phyloP scores from a whole-genome alignment of 202 grass and related monocot species.

The Tripidium arundinaceum region DNA sequence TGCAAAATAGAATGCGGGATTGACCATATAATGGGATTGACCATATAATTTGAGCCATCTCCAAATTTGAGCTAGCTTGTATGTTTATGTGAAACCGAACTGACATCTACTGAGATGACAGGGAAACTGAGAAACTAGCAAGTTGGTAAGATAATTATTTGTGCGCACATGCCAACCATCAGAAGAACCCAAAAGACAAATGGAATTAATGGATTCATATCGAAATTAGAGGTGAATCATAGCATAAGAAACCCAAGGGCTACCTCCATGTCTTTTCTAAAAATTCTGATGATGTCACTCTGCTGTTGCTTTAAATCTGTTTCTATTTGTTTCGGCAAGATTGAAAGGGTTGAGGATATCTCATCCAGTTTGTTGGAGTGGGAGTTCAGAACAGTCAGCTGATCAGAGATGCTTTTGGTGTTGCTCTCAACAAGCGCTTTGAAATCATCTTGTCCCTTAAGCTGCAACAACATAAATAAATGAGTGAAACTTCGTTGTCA shows the following conservation, averaged over 20 bases:
- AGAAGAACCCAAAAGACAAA: slow-evolving; percentile 13
- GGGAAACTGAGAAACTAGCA: slow-evolving; percentile 2
- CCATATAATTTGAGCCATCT: background rate
- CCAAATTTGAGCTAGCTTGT: background rate
- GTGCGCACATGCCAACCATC: background rate
- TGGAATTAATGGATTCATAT: slow-evolving; percentile 4
- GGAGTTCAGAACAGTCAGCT: slow-evolving; percentile 51
- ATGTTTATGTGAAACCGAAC: slow-evolving; percentile 10
- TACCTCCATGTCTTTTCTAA: slow-evolving; percentile 80
- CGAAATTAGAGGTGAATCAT: slow-evolving; percentile 12
- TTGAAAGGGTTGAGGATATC: slow-evolving; percentile 51
- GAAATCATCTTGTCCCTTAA: slow-evolving; percentile 72
- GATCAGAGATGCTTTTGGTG: slow-evolving; percentile 43
- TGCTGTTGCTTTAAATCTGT: slow-evolving; percentile 50
- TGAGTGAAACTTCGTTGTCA: slow-evolving; percentile 1
- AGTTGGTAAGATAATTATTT: background rate
- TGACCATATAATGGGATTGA: too few relatives aligned
- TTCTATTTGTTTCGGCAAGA: slow-evolving; percentile 51
- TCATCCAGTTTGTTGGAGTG: slow-evolving; percentile 58
- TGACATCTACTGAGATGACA: background rate
- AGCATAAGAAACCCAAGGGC: slow-evolving; percentile 9
- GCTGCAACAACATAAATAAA: slow-evolving; percentile 37
- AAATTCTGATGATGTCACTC: slow-evolving; percentile 48
- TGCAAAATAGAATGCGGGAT: background rate
- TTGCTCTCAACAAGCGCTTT: slow-evolving; percentile 52